phyloP scores from a whole-genome alignment of 2,329 filamentous ascomycete species.

The Didymella lethalis region DNA sequence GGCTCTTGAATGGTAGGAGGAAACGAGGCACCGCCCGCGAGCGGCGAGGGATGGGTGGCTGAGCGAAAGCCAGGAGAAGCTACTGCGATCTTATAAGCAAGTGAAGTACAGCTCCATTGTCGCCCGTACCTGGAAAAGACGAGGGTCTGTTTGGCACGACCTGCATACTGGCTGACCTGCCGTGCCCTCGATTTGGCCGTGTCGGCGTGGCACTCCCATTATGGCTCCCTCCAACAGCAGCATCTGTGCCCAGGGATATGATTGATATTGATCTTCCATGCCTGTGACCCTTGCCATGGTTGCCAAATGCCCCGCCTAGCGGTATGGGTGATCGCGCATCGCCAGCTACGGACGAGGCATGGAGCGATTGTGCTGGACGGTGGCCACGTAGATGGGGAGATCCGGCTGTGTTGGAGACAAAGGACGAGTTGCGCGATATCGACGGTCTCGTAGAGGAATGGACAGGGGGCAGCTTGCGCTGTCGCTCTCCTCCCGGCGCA shows the following conservation, averaged over 20 bases:
- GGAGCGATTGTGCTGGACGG: constrained; percentile 71
- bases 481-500: constrained; percentile 45
- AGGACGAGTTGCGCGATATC: constrained; percentile 49
- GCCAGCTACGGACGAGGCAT: constrained; percentile 48
- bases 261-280: constrained; percentile 60
- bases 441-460: constrained; percentile 48
- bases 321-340: constrained; percentile 38
- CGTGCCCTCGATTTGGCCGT: constrained; percentile 71
- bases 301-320: constrained; percentile 31
- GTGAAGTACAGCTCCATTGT: constrained; percentile 1
- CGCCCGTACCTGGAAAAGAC: constrained; percentile 42
- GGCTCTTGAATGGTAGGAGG: constrained; percentile 43
- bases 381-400: constrained; percentile 63
- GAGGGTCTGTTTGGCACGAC: constrained; percentile 62
- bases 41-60: constrained; percentile 53
- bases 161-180: constrained; percentile 81
- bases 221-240: constrained; percentile 41
- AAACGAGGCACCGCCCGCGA: constrained; percentile 51
- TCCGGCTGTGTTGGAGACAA: constrained; percentile 38
- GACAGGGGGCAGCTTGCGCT: constrained; percentile 50
- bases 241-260: constrained; percentile 58
- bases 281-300: constrained; percentile 39
- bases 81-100: constrained; percentile 37
- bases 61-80: constrained; percentile 43
- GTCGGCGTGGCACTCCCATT: constrained; percentile 38